A percentile compares a stretch with the other conserved stretches of the same genome.
Conservation (phyloP, 768 basidiomycete species). For the Podaxis pistillaris region DNA sequence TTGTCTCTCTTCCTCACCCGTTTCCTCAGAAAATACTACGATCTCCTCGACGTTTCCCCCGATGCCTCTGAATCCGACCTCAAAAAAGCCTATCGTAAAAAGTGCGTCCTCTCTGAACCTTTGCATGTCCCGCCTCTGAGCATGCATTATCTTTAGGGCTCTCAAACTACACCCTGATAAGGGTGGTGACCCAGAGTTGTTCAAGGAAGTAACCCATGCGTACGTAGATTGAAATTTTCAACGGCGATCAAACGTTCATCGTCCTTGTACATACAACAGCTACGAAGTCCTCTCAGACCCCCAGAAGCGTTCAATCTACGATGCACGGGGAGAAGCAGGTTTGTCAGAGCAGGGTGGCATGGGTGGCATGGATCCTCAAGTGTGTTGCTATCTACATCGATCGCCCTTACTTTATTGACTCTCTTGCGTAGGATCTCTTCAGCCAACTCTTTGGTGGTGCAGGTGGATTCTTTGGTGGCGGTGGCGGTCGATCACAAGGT, state of each 20-base stretch:
- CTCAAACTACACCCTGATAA: slow-evolving; percentile 89
- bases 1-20: slow-evolving; percentile 12
- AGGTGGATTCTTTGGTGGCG: slow-evolving; percentile 74
- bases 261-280: slow-evolving; percentile 35
- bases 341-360: slow-evolving; percentile 82
- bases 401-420: slow-evolving; percentile 13
- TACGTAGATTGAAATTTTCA: slow-evolving; percentile 40
- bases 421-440: slow-evolving; percentile 75
- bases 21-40: slow-evolving; percentile 77
- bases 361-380: slow-evolving; percentile 97
- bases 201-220: slow-evolving; percentile 98
- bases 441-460: slow-evolving; percentile 93
- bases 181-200: slow-evolving; percentile 93
- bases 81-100: slow-evolving; percentile 96
- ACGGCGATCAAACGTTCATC: not conserved
- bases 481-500: slow-evolving; percentile 63
- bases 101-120: slow-evolving; percentile 42
- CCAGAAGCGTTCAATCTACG: slow-evolving; percentile 79
- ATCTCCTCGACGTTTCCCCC: slow-evolving; percentile 83
- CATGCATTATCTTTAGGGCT: slow-evolving; percentile 48
- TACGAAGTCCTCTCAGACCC: slow-evolving; percentile 93
- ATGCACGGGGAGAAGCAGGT: slow-evolving; percentile 91
- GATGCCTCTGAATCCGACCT: slow-evolving; percentile 80
- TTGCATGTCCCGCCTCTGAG: slow-evolving; percentile 14
- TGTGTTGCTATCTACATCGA: slow-evolving; percentile 29